Conservation (phyloP, 345 rosid species). For the Melaleuca alternifolia region DNA sequence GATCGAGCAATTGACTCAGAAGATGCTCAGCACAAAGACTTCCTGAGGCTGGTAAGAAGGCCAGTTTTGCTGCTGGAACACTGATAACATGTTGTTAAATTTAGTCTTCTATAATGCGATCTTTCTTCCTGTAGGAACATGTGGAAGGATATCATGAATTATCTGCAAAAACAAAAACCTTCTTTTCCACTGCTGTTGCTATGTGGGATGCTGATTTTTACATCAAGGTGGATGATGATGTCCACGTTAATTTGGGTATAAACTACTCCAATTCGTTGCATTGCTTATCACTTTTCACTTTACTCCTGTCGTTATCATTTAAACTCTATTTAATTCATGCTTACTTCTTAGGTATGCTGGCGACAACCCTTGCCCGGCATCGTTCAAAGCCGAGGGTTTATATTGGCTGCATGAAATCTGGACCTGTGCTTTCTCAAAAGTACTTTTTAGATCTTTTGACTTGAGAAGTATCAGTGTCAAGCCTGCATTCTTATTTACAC, state of each 20-base stretch:
- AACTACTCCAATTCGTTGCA: neutral
- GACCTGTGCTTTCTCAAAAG: conserved; percentile 94
- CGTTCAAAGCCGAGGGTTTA: conserved; percentile 89
- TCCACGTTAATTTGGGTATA: conserved; percentile 93
- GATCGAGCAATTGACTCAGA: conserved; percentile 97
- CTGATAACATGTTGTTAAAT: neutral
- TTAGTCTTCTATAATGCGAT: neutral
- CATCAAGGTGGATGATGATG: conserved; percentile 97
- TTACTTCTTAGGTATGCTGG: conserved; percentile 57
- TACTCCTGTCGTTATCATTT: neutral
- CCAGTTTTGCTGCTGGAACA: neutral
- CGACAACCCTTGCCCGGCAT: conserved; percentile 80
- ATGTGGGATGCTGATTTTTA: conserved; percentile 95
- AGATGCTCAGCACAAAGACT: conserved; percentile 91
- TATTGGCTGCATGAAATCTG: conserved; percentile 97
- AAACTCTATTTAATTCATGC: neutral
- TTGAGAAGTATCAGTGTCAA: neutral
- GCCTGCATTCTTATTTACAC: neutral
- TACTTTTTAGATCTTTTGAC: conserved; percentile 16
- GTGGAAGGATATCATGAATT: conserved; percentile 98
- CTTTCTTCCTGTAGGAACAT: conserved; percentile 50
- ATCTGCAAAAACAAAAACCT: conserved; percentile 91
- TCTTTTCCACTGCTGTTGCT: conserved; percentile 86
- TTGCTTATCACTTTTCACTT: neutral
- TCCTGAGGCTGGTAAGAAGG: conserved; percentile 77